phyloP scores from a whole-genome alignment of 805 yeast species.

The Myxozyma geophila region DNA sequence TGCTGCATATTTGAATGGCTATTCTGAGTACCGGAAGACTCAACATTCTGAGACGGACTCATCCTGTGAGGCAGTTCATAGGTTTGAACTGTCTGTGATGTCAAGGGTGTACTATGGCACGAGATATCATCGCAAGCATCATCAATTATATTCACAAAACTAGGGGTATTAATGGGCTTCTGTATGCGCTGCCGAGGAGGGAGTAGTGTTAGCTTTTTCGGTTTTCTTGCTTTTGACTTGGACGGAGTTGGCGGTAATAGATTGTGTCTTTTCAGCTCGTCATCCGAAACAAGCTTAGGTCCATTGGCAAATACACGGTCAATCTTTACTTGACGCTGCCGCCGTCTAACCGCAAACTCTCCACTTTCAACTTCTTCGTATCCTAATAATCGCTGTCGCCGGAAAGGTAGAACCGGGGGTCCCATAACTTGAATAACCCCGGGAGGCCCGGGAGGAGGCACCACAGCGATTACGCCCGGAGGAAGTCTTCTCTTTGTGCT shows the following conservation, averaged over 20 bases:
- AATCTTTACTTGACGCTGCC: slow-evolving; percentile 8
- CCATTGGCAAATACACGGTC: slow-evolving; percentile 8
- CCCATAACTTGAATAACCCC: slow-evolving; percentile 18
- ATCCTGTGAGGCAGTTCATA: neutral
- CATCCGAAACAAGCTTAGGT: slow-evolving; percentile 1
- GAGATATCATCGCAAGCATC: neutral
- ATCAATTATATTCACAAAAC: slow-evolving; percentile 3
- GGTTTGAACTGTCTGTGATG: neutral
- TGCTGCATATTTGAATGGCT: neutral
- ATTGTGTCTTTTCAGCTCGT: neutral
- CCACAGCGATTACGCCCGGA: slow-evolving; percentile 33
- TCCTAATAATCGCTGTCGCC: slow-evolving; percentile 8
- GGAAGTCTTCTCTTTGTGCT: slow-evolving; percentile 17
- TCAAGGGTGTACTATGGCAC: neutral
- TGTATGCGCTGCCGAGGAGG: slow-evolving; percentile 19
- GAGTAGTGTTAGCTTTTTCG: slow-evolving; percentile 17
- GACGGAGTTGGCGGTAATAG: neutral
- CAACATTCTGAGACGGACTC: neutral
- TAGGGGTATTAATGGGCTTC: slow-evolving; percentile 5
- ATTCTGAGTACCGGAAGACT: neutral
- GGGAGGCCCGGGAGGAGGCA: slow-evolving; percentile 20
- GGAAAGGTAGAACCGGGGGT: slow-evolving; percentile 11
- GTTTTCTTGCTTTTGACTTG: slow-evolving; percentile 5
- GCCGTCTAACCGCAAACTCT: slow-evolving; percentile 22
- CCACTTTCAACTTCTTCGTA: slow-evolving; percentile 27